Percentiles rank a stretch among this genome's conserved stretches.
phyloP scores from a whole-genome alignment of 176 grass and related monocot species.

The Bolboschoenus planiculmis region DNA sequence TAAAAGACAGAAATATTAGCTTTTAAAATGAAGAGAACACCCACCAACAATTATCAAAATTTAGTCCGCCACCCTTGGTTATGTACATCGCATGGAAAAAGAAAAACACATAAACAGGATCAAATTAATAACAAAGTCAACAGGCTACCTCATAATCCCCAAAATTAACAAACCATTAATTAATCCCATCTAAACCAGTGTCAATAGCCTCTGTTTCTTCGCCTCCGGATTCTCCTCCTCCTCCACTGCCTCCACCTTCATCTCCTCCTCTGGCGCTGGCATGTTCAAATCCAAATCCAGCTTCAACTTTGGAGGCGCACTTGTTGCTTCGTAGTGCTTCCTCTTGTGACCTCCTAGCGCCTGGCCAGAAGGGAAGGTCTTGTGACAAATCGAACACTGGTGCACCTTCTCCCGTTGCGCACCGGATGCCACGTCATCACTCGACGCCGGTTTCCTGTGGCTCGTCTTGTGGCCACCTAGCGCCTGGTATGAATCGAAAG shows the following conservation, averaged over 20 bases:
- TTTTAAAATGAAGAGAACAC: background rate
- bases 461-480: conserved; percentile 83
- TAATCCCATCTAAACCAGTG: conserved; percentile 17
- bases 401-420: conserved; percentile 29
- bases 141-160: conserved; percentile 19
- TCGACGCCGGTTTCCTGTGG: conserved; percentile 40
- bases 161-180: conserved; percentile 3
- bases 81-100: background rate
- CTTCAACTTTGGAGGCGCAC: conserved; percentile 17
- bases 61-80: background rate
- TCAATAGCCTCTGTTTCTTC: conserved; percentile 33
- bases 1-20: background rate
- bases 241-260: conserved; percentile 14
- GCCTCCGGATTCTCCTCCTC: conserved; percentile 27
- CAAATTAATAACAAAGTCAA: conserved; percentile 29
- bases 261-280: background rate
- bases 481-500: conserved; percentile 70
- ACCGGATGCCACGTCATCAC: background rate
- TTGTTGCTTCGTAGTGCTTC: conserved; percentile 51
- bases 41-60: conserved; percentile 6
- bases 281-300: conserved; percentile 58
- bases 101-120: conserved; percentile 3
- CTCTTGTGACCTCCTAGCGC: conserved; percentile 91
- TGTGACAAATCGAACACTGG: conserved; percentile 50
- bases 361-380: conserved; percentile 74